Conservation (phyloP, 306 rosid species). For the Cicer yamashitae region DNA sequence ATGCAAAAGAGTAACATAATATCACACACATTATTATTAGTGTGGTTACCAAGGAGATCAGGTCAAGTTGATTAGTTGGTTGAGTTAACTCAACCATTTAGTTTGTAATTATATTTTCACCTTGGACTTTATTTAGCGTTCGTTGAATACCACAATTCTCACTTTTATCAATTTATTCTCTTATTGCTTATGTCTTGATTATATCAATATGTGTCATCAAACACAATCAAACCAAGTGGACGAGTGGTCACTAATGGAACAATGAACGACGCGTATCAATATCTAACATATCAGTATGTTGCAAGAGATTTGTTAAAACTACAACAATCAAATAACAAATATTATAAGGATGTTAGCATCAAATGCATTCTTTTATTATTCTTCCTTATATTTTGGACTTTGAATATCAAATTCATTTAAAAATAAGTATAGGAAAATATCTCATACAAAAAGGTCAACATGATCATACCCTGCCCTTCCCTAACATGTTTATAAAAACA, state of each 20-base stretch:
- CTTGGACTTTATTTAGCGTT: too few relatives aligned
- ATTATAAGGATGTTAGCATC: neutral
- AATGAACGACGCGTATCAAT: neutral
- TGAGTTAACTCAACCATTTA: too few relatives aligned
- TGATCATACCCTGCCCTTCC: slow-evolving; percentile 26
- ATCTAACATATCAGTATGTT: neutral
- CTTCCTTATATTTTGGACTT: neutral
- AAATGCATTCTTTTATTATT: neutral
- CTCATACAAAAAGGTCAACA: slow-evolving; percentile 1
- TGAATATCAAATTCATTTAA: neutral
- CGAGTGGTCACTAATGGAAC: neutral
- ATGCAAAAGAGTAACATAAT: too few relatives aligned
- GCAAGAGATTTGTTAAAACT: slow-evolving; percentile 1
- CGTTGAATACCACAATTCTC: neutral
- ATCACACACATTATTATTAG: too few relatives aligned
- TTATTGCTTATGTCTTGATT: neutral
- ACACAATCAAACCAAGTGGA: neutral
- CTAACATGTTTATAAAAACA: slow-evolving; percentile 45
- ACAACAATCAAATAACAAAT: neutral
- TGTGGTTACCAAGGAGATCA: too few relatives aligned
- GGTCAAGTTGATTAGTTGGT: too few relatives aligned
- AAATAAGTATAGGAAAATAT: neutral
- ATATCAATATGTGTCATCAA: neutral
- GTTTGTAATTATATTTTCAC: too few relatives aligned
- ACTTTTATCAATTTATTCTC: neutral